phyloP scores from a whole-genome alignment of 176 grass and related monocot species.

The Saccharum officinarum region DNA sequence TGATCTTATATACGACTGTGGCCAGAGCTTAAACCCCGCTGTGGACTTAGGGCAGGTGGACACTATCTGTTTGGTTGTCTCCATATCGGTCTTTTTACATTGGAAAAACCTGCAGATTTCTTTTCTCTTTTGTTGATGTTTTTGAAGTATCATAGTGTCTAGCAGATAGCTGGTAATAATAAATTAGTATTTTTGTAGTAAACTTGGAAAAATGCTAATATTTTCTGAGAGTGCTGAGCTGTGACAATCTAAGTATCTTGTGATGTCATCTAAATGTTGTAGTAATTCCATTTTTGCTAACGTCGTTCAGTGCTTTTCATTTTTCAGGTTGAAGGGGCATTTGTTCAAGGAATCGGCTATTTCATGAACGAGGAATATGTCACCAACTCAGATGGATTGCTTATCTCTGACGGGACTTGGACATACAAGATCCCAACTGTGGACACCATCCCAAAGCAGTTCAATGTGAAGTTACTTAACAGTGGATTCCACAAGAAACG shows the following conservation, averaged over 20 bases:
- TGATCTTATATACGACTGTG: constrained; percentile 93
- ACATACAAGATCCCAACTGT: constrained; percentile 94
- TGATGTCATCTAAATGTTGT: neutral
- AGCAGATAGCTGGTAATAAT: constrained; percentile 5
- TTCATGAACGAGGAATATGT: constrained; percentile 84
- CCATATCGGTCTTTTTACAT: neutral
- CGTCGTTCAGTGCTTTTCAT: neutral
- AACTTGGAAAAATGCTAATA: neutral
- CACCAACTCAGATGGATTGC: constrained; percentile 69
- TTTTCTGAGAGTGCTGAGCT: neutral
- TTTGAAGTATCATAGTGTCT: constrained; percentile 8
- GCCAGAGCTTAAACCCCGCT: constrained; percentile 94
- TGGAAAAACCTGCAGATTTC: neutral
- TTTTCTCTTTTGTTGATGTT: neutral
- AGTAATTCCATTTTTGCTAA: neutral
- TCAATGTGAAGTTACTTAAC: constrained; percentile 84
- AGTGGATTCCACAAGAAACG: constrained; percentile 88
- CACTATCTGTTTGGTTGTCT: constrained; percentile 6
- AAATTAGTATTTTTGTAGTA: neutral
- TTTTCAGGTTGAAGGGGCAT: constrained; percentile 90
- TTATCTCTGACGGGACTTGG: constrained; percentile 87
- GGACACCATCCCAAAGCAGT: constrained; percentile 86
- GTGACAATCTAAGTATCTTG: neutral
- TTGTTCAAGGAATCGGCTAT: constrained; percentile 93
- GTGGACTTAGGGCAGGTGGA: constrained; percentile 92